Evolutionary conservation across 2,329 filamentous ascomycete genomes (phyloP).

Genomic region (Colletotrichum sp.): DNA sequence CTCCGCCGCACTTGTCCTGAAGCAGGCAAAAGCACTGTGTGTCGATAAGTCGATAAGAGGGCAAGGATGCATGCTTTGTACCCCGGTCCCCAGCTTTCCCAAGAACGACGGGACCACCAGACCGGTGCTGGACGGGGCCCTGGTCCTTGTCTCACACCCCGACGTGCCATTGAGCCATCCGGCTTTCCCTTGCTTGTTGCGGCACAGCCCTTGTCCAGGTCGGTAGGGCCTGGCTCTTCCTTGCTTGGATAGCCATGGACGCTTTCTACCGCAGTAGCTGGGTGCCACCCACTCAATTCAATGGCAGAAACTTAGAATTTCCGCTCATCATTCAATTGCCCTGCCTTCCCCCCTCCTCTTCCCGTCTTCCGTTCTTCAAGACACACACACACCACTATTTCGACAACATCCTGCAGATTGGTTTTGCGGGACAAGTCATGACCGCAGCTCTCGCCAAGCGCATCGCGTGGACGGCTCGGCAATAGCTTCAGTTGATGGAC

Average conservation of each 20-base stretch:
- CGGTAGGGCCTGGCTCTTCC: conserved; percentile 2
- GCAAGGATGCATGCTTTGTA: conserved; percentile 5
- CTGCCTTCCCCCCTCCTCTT: background rate
- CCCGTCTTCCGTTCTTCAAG: background rate
- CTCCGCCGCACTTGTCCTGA: conserved; percentile 15
- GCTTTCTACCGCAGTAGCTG: background rate
- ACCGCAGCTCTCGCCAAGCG: background rate
- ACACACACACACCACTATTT: background rate
- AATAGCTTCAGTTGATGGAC: conserved; percentile 9
- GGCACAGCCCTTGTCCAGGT: conserved; percentile 11
- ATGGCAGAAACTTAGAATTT: conserved; percentile 14
- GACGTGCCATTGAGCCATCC: conserved; percentile 16
- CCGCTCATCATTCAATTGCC: conserved; percentile 14
- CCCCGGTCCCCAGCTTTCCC: conserved; percentile 18
- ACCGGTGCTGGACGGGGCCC: conserved; percentile 12
- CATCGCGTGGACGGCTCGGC: background rate
- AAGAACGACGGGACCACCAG: conserved; percentile 14
- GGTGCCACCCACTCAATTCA: conserved; percentile 7
- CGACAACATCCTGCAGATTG: background rate
- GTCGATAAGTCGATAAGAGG: conserved; percentile 3
- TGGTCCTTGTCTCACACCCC: conserved; percentile 18
- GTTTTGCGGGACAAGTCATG: background rate
- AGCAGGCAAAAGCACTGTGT: conserved; percentile 12
- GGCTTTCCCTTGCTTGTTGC: conserved; percentile 21
- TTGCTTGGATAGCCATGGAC: conserved; percentile 7